Conservation (phyloP, 108 stramenopile genomes). For the Conticribra guillardii region DNA sequence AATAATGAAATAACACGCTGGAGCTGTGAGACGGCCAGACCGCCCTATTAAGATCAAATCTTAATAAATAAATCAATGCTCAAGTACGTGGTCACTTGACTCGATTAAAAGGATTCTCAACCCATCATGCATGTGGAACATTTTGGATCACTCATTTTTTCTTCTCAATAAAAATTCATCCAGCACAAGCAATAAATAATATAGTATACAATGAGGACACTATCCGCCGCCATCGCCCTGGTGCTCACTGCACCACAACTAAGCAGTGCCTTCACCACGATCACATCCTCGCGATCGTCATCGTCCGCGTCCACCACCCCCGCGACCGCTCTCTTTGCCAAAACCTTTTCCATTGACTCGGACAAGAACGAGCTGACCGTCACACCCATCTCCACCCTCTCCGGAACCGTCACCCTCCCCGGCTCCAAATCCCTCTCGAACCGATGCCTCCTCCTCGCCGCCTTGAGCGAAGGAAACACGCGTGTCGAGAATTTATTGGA, state of each 20-base stretch:
- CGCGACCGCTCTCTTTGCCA: constrained; percentile 8
- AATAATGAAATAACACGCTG: no score
- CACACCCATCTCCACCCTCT: constrained; percentile 73
- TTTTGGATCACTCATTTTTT: not conserved
- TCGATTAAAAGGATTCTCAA: no score
- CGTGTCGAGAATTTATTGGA: constrained; percentile 90
- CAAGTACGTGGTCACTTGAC: no score
- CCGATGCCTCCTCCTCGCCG: constrained; percentile 82
- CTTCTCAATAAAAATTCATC: not conserved
- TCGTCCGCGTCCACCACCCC: not conserved
- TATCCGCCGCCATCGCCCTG: constrained; percentile 2
- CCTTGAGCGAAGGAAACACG: constrained; percentile 72
- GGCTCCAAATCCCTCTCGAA: constrained; percentile 95
- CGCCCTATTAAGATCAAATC: no score
- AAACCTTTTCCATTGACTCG: constrained; percentile 37
- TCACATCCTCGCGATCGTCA: not conserved
- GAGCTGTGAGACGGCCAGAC: no score
- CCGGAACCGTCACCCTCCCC: constrained; percentile 92
- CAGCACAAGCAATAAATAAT: not conserved
- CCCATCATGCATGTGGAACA: not conserved
- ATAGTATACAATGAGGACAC: constrained; percentile 6
- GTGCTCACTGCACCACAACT: not conserved
- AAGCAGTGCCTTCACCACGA: not conserved
- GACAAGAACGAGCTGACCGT: constrained; percentile 68
- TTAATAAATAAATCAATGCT: no score